Base-by-base conservation (phyloP, 73 alveolate genomes). In the Diophrys appendiculata region DNA sequence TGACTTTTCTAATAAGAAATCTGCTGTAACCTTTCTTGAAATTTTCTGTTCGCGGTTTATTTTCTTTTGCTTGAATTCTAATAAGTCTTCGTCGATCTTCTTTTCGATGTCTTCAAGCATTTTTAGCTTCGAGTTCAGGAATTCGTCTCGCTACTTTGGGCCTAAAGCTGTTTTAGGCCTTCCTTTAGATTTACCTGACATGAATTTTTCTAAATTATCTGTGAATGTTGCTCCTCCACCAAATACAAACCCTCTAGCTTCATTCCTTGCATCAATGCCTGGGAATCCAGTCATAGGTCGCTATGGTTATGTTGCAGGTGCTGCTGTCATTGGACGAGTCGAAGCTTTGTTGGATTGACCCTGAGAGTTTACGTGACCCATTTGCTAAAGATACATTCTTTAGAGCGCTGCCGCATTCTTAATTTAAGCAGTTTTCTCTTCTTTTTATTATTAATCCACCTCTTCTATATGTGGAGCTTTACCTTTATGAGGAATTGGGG, bases 21-120 rank as follows among this genome's bases (percentile, higher is more conserved):
- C 52, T 43, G 30, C 32, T 14, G 70, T 65, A 1, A 43, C 23
- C 55, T 33, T 30, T 64, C 73, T 1, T 64, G 18, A 33, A 32
- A 68, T 27, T 76, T 25, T 1, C 27, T 30, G 26, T n/a, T 83
- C 23, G 22, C 64, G 22, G 68, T 54, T 29, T 23, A 52, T 65
- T 34, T 70, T 69, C 28, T 69, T 29, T 34, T 55, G 53, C 27
- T 84, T 77, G 54, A 84, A 84, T 22, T 77, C 67, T n/a, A 54
- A 85, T 26, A 71, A 54, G 33, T 78, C 86, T 29, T 55, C 69
- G 43, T 85, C 93, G 23, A 85, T 85, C 64, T 73, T 78, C n/a
- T 77, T 60, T 52, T 85, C 93, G 18, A 85, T 80, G 29, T 25
- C 70, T 52, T 85, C 88, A 1, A 85, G 73, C 24, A 77, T 52